Conservation (phyloP, 495 filamentous ascomycete genomes). For the Aspergillus wentii region DNA sequence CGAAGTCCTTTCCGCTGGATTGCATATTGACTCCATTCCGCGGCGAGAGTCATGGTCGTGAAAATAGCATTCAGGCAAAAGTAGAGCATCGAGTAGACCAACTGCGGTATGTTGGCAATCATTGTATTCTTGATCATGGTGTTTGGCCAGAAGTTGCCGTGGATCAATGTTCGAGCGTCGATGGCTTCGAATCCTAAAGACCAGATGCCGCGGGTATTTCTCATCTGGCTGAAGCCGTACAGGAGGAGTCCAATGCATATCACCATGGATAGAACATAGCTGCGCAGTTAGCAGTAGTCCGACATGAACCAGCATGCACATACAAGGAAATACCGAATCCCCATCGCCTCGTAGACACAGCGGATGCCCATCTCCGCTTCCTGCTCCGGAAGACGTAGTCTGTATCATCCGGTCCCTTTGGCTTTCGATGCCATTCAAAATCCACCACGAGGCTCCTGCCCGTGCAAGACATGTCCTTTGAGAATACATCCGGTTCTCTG, state of each 20-base stretch:
- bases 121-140: conserved; percentile 23
- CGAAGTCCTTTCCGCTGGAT: conserved; percentile 27
- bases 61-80: conserved; percentile 27
- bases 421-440: conserved; percentile 6
- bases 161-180: conserved; percentile 15
- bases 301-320: not conserved
- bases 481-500: conserved; percentile 29
- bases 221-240: not conserved
- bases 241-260: not conserved
- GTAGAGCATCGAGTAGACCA: conserved; percentile 35
- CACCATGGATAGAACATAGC: not conserved
- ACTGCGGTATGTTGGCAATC: conserved; percentile 35
- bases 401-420: not conserved
- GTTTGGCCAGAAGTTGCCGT: not conserved
- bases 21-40: conserved; percentile 23
- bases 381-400: not conserved
- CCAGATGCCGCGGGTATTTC: not conserved
- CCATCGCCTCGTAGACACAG: not conserved
- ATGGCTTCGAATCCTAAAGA: conserved; percentile 24
- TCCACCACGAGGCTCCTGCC: too few species aligned
- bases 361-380: conserved; percentile 5
- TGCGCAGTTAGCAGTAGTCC: not conserved
- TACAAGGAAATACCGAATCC: not conserved
- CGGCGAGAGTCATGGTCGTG: conserved; percentile 29
- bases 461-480: conserved; percentile 26